phyloP scores from a whole-genome alignment of 2,329 filamentous ascomycete genomes.

The Didymella pomorum region DNA sequence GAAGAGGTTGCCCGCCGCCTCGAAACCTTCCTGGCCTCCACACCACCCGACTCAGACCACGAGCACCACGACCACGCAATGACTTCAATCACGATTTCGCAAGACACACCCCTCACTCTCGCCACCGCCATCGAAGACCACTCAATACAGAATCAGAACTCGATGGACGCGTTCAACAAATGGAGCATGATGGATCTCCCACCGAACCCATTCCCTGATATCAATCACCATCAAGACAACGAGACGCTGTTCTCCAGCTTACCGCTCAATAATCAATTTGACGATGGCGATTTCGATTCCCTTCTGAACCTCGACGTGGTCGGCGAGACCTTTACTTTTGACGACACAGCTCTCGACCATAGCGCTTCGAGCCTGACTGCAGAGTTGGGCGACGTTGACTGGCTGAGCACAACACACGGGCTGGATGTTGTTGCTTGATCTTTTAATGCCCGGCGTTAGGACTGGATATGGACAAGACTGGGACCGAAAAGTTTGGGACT shows the following conservation, averaged over 20 bases:
- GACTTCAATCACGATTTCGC: conserved; percentile 41
- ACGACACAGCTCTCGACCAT: conserved; percentile 36
- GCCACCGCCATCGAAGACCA: conserved; percentile 19
- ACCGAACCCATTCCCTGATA: conserved; percentile 33
- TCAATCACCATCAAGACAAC: conserved; percentile 47
- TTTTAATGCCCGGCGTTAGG: conserved; percentile 4
- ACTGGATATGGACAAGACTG: neutral
- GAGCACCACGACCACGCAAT: conserved; percentile 42
- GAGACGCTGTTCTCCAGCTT: conserved; percentile 47
- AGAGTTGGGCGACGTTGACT: conserved; percentile 26
- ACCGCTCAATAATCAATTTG: conserved; percentile 50
- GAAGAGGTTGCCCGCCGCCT: conserved; percentile 58
- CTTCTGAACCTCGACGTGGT: conserved; percentile 53
- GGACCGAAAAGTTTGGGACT: conserved; percentile 1
- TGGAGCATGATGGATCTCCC: conserved; percentile 32
- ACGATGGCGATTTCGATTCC: conserved; percentile 52
- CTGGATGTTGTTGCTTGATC: conserved; percentile 22
- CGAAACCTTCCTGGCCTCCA: conserved; percentile 60
- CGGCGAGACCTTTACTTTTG: conserved; percentile 49
- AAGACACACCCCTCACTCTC: conserved; percentile 27
- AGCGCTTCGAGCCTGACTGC: conserved; percentile 14
- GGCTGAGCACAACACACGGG: conserved; percentile 26
- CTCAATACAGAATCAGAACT: neutral
- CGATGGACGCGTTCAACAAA: conserved; percentile 26
- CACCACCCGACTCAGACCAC: conserved; percentile 56